Percentiles rank a stretch among this genome's conserved stretches.
phyloP scores from a whole-genome alignment of 257 asterid genomes.

The Verbascum thapsus region DNA sequence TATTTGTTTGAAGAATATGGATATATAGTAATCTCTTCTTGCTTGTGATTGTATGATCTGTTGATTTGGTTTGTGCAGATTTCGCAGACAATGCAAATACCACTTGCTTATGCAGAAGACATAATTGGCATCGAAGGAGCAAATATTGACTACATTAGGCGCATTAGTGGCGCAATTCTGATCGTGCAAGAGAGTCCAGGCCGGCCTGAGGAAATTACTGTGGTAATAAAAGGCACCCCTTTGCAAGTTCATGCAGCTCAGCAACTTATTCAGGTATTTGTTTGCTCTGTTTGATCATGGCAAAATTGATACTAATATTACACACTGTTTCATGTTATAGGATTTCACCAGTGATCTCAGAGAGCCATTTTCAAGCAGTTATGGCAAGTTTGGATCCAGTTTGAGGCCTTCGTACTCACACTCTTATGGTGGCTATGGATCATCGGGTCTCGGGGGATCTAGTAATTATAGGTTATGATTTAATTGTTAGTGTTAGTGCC shows the following conservation, averaged over 20 bases:
- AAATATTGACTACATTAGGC: conserved; percentile 77
- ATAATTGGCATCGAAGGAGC: conserved; percentile 78
- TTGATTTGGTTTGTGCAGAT: conserved; percentile 45
- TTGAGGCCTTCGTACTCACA: conserved; percentile 64
- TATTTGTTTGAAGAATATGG: conserved; percentile 13
- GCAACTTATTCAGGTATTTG: conserved; percentile 75
- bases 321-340: conserved; percentile 32
- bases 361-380: conserved; percentile 46
- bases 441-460: conserved; percentile 70
- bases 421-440: conserved; percentile 59
- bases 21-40: not conserved
- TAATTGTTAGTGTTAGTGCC: not conserved
- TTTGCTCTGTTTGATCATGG: not conserved
- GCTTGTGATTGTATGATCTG: conserved; percentile 8
- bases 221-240: conserved; percentile 84
- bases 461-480: conserved; percentile 55
- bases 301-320: not conserved
- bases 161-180: conserved; percentile 72
- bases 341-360: conserved; percentile 62
- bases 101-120: conserved; percentile 83
- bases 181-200: conserved; percentile 79
- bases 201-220: conserved; percentile 73
- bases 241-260: conserved; percentile 81
- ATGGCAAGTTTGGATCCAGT: conserved; percentile 47
- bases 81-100: conserved; percentile 83